Evolutionary conservation across 805 yeast species (phyloP).

Genomic region (Metschnikowia henanensis): DNA sequence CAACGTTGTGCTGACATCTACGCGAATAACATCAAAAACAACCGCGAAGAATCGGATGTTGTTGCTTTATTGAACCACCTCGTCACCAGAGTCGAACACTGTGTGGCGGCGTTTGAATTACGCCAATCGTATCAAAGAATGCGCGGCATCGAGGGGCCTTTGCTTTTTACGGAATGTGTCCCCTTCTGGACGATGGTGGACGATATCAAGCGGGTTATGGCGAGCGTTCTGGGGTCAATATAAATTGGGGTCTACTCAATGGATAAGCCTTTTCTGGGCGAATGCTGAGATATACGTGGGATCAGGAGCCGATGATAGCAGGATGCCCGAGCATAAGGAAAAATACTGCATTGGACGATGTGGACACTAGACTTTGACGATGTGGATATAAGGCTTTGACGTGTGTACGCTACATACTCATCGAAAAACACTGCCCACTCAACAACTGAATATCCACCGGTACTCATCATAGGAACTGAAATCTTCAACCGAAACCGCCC

Average conservation of each 20-base stretch:
- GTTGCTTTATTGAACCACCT: slow-evolving; percentile 60
- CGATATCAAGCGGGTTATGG: slow-evolving; percentile 22
- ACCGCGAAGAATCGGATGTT: slow-evolving; percentile 42
- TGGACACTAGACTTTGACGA: too few relatives aligned
- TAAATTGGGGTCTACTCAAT: too few relatives aligned
- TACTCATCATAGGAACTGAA: too few relatives aligned
- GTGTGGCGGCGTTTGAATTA: slow-evolving; percentile 38
- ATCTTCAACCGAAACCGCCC: too few relatives aligned
- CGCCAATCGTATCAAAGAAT: slow-evolving; percentile 25
- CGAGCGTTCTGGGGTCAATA: not conserved
- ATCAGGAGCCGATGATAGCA: too few relatives aligned
- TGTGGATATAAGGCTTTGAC: too few relatives aligned
- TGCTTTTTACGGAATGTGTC: slow-evolving; percentile 20
- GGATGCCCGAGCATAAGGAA: too few relatives aligned
- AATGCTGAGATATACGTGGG: not conserved
- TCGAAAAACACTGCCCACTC: too few relatives aligned
- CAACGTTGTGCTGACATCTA: slow-evolving; percentile 27
- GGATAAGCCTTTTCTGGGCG: too few relatives aligned
- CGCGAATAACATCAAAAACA: slow-evolving; percentile 18
- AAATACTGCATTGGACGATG: too few relatives aligned
- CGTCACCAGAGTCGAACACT: slow-evolving; percentile 67
- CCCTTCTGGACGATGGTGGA: slow-evolving; percentile 26
- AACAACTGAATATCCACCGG: too few relatives aligned
- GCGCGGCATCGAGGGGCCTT: slow-evolving; percentile 25
- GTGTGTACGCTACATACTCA: too few relatives aligned